These are phyloP conservation scores for Iris pallida DNA, from an alignment of 116 monocot genomes.

Conservation along the genomic window DNA sequence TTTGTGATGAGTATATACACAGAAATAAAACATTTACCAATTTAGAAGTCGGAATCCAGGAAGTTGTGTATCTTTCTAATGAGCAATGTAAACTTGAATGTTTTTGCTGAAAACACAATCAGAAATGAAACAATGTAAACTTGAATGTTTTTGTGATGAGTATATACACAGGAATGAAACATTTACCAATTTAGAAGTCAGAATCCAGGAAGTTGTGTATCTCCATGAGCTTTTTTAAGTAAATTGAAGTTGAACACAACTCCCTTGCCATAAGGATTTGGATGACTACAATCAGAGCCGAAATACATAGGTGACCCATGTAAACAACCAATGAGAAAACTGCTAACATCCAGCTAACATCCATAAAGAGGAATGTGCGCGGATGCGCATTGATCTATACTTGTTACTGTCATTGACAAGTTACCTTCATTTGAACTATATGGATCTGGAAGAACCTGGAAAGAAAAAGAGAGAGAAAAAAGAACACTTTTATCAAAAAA, in stretches of 20 bases:
- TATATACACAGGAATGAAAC: not conserved
- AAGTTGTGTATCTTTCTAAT: conserved; percentile 65
- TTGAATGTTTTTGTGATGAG: too few relatives aligned
- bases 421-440: conserved; percentile 46
- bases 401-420: conserved; percentile 70
- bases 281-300: conserved; percentile 92
- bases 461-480: too few relatives aligned
- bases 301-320: conserved; percentile 94
- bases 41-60: conserved; percentile 87
- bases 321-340: conserved; percentile 61
- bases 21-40: conserved; percentile 35
- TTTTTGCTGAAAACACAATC: too few relatives aligned
- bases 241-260: conserved; percentile 91
- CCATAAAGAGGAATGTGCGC: conserved; percentile 84
- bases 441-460: conserved; percentile 47
- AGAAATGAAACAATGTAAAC: too few relatives aligned
- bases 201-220: conserved; percentile 77
- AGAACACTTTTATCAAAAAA: too few relatives aligned
- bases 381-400: conserved; percentile 86
- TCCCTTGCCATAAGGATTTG: conserved; percentile 89
- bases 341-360: too few relatives aligned
- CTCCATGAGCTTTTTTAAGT: conserved; percentile 71
- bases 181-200: conserved; percentile 80
- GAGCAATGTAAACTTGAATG: too few relatives aligned
- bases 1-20: not conserved